phyloP scores from a whole-genome alignment of 192 early-diverging fungal genomes.

The Coemansia sp. region DNA sequence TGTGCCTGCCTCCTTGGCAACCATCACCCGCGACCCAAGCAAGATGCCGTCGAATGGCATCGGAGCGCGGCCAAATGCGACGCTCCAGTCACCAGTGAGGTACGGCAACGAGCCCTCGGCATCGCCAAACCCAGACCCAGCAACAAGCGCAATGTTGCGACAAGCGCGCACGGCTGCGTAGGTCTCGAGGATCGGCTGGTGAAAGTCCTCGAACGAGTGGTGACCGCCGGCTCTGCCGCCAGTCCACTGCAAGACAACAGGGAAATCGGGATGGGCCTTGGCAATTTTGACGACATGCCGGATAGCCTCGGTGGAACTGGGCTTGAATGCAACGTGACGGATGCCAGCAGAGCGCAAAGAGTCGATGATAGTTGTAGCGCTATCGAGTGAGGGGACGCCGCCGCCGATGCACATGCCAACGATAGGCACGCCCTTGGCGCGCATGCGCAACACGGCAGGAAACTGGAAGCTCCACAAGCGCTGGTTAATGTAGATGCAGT shows the following conservation, averaged over 20 bases:
- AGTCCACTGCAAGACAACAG: constrained; percentile 97
- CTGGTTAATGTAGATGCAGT: constrained; percentile 90
- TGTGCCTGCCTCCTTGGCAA: constrained; percentile 84
- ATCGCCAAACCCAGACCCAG: constrained; percentile 92
- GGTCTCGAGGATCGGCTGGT: constrained; percentile 81
- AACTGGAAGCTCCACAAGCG: constrained; percentile 86
- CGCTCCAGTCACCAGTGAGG: constrained; percentile 92
- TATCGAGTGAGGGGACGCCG: constrained; percentile 86
- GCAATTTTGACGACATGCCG: constrained; percentile 88
- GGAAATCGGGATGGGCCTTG: constrained; percentile 79
- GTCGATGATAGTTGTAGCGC: constrained; percentile 80
- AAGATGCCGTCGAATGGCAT: constrained; percentile 98
- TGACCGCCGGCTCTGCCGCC: constrained; percentile 96
- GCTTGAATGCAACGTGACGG: constrained; percentile 84
- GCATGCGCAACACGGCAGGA: constrained; percentile 77
- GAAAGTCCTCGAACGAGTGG: constrained; percentile 97
- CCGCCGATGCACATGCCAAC: constrained; percentile 91
- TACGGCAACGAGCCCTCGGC: constrained; percentile 86
- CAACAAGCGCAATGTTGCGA: constrained; percentile 83
- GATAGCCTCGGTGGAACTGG: constrained; percentile 77
- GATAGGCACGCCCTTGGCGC: constrained; percentile 86
- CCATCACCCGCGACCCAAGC: constrained; percentile 94
- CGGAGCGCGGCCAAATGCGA: constrained; percentile 76
- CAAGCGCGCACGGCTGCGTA: constrained; percentile 73
- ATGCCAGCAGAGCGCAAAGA: constrained; percentile 79